phyloP scores from a whole-genome alignment of 2,329 filamentous ascomycete species.

The Aspergillus pseudonomiae region DNA sequence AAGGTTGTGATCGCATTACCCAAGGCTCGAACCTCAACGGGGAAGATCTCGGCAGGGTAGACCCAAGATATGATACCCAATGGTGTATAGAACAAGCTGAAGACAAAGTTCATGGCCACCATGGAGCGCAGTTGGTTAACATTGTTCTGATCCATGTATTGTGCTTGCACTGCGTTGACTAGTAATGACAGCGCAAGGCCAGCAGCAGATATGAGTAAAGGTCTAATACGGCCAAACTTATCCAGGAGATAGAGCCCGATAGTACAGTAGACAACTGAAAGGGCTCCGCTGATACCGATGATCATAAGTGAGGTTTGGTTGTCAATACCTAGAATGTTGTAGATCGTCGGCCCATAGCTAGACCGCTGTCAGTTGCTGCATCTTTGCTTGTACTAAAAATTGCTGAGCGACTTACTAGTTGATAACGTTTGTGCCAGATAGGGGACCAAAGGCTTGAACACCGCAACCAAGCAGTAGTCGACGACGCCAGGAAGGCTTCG shows the following conservation, averaged over 20 bases:
- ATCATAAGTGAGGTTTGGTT: slow-evolving; percentile 52
- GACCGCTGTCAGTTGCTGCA: background rate
- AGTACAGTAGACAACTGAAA: slow-evolving; percentile 52
- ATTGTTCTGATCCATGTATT: slow-evolving; percentile 38
- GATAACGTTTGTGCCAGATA: slow-evolving; percentile 53
- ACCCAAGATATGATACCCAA: slow-evolving; percentile 49
- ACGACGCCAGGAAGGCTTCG: slow-evolving; percentile 48
- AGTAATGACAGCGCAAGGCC: slow-evolving; percentile 45
- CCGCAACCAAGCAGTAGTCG: slow-evolving; percentile 50
- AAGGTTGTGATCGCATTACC: slow-evolving; percentile 47
- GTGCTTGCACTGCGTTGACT: slow-evolving; percentile 44
- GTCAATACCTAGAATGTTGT: slow-evolving; percentile 46
- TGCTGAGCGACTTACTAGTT: slow-evolving; percentile 32
- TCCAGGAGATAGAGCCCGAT: slow-evolving; percentile 50
- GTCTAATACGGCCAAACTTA: slow-evolving; percentile 50
- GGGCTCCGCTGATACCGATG: slow-evolving; percentile 52
- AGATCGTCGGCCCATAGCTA: slow-evolving; percentile 46
- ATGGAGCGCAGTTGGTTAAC: slow-evolving; percentile 43
- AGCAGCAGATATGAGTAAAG: slow-evolving; percentile 45
- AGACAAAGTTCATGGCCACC: slow-evolving; percentile 51
- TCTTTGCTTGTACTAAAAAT: background rate
- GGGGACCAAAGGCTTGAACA: slow-evolving; percentile 51
- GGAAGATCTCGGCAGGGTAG: slow-evolving; percentile 51
- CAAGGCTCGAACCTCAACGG: slow-evolving; percentile 42
- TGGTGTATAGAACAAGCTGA: slow-evolving; percentile 47